phyloP scores from a whole-genome alignment of 2,329 filamentous ascomycete genomes.

The Cryphonectria carpinicola region DNA sequence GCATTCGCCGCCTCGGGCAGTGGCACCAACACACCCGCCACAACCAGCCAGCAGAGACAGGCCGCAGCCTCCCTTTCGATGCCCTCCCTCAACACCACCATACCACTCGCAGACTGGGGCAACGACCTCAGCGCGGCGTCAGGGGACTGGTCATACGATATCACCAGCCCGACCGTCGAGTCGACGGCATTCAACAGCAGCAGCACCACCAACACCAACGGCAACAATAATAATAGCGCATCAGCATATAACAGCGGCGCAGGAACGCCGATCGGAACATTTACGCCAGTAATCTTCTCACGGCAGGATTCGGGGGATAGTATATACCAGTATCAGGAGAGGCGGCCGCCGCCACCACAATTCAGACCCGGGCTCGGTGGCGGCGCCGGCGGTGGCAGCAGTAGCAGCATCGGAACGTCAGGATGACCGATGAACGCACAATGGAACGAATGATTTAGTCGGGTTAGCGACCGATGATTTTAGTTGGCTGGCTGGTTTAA shows the following conservation, averaged over 20 bases:
- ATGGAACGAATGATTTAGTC: neutral
- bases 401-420: conserved; percentile 19
- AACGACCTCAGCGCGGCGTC: conserved; percentile 16
- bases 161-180: conserved; percentile 25
- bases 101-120: conserved; percentile 16
- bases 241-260: conserved; percentile 26
- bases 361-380: neutral
- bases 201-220: neutral
- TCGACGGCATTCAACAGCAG: conserved; percentile 18
- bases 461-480: neutral
- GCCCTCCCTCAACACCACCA: conserved; percentile 19
- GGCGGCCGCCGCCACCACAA: conserved; percentile 15
- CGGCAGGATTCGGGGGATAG: conserved; percentile 24
- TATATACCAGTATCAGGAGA: conserved; percentile 24
- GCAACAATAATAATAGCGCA: conserved; percentile 10
- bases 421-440: conserved; percentile 18
- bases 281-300: conserved; percentile 19
- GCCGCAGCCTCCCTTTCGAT: conserved; percentile 15
- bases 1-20: conserved; percentile 10
- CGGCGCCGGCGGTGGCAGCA: conserved; percentile 15
- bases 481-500: no score
- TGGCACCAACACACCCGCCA: conserved; percentile 1
- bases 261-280: conserved; percentile 21
- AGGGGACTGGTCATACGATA: conserved; percentile 28
- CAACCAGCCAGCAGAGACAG: neutral